A percentile compares a stretch with the other conserved stretches of the same genome.
phyloP scores from a whole-genome alignment of 768 basidiomycete species.

The Suillus lakei region DNA sequence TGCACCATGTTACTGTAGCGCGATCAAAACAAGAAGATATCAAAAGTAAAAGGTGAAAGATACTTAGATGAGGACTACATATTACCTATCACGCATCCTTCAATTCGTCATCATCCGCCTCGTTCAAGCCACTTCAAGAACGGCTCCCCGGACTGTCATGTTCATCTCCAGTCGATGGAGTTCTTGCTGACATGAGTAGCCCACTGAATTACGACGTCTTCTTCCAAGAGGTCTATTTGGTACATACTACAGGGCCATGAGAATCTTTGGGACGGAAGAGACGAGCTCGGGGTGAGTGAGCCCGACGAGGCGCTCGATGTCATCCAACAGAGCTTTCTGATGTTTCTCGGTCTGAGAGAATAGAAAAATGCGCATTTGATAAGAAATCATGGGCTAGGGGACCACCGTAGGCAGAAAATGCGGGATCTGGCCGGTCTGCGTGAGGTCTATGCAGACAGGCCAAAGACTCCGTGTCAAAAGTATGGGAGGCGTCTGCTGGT shows the following conservation, averaged over 20 bases:
- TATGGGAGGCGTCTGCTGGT: too few species aligned
- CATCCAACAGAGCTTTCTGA: constrained; percentile 92
- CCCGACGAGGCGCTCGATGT: constrained; percentile 87
- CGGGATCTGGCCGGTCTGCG: neutral
- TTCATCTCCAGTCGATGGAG: constrained; percentile 92
- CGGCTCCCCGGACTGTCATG: constrained; percentile 95
- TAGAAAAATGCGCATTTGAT: constrained; percentile 17
- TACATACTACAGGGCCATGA: constrained; percentile 97
- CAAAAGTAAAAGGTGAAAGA: neutral
- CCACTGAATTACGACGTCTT: constrained; percentile 90
- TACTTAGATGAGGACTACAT: neutral
- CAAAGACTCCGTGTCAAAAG: too few species aligned
- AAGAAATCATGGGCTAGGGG: constrained; percentile 35
- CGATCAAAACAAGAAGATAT: constrained; percentile 1
- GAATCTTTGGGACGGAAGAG: constrained; percentile 79
- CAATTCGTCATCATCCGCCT: constrained; percentile 78
- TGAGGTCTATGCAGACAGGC: neutral
- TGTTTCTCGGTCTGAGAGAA: constrained; percentile 86
- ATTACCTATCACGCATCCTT: constrained; percentile 41
- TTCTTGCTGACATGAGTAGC: constrained; percentile 97
- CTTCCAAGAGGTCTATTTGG: constrained; percentile 90
- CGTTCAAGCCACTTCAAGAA: constrained; percentile 96
- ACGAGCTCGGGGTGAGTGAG: constrained; percentile 73
- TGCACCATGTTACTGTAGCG: too few species aligned
- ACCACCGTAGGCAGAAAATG: too few species aligned